Percentiles rank a stretch among this genome's conserved stretches.
These are phyloP conservation scores for Scedosporium apiospermum DNA, from an alignment of 2,329 filamentous ascomycete genomes.

Conservation along the genomic window DNA sequence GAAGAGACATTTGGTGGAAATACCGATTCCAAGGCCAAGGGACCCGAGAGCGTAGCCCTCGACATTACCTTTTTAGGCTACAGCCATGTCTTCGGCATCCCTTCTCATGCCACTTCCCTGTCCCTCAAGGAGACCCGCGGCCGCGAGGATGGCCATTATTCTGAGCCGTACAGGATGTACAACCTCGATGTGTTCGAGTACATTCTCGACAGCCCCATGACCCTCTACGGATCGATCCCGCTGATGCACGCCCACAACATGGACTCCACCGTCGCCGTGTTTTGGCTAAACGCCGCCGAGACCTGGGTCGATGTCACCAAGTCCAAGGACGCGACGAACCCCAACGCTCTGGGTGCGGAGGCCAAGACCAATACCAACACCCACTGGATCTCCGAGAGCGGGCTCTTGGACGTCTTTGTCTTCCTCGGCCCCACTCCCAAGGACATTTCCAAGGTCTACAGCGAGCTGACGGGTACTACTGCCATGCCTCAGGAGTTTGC, in stretches of 20 bases:
- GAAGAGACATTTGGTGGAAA: conserved; percentile 93
- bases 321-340: conserved; percentile 61
- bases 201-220: conserved; percentile 95
- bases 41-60: conserved; percentile 82
- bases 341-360: conserved; percentile 61
- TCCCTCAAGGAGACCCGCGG: conserved; percentile 87
- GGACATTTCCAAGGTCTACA: conserved; percentile 73
- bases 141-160: conserved; percentile 65
- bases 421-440: conserved; percentile 83
- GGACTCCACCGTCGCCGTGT: conserved; percentile 86
- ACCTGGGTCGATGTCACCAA: conserved; percentile 97
- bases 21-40: conserved; percentile 89
- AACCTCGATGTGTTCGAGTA: conserved; percentile 98
- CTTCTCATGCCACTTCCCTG: conserved; percentile 81
- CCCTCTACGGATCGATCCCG: conserved; percentile 91
- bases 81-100: conserved; percentile 86
- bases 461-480: conserved; percentile 83
- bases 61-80: conserved; percentile 92
- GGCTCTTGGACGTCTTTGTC: conserved; percentile 84
- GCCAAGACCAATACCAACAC: conserved; percentile 72
- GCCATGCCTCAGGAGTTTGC: conserved; percentile 87
- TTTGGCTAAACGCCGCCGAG: conserved; percentile 95
- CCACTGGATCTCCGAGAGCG: conserved; percentile 94
- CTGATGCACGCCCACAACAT: conserved; percentile 97
- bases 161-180: conserved; percentile 87